Percentiles rank a stretch among this genome's conserved stretches.
Conservation (phyloP, 441 rosid genomes). For the Jatropha podagrica region DNA sequence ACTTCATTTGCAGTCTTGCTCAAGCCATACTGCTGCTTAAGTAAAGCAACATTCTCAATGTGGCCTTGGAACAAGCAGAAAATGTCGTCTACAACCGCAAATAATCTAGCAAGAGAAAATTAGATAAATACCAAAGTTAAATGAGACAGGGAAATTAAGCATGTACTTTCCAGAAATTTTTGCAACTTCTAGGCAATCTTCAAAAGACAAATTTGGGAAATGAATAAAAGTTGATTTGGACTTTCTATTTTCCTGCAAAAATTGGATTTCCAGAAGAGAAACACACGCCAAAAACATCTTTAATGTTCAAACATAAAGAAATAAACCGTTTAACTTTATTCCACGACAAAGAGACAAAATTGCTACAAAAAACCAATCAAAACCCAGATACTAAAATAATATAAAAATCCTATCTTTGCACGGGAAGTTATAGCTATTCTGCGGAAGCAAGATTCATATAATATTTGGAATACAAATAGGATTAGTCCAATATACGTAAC, state of each 20-base stretch:
- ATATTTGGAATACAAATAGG: not conserved
- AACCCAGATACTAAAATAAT: not conserved
- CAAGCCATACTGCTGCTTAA: slow-evolving; percentile 93
- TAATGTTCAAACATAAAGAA: not conserved
- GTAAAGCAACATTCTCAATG: slow-evolving; percentile 74
- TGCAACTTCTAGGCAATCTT: not conserved
- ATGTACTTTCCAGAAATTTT: not conserved
- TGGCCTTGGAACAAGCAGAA: slow-evolving; percentile 98
- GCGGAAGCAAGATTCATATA: not conserved
- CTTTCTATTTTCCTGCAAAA: not conserved
- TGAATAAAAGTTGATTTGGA: not conserved
- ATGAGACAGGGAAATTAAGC: not conserved
- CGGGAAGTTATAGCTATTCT: not conserved
- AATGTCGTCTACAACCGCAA: slow-evolving; percentile 89
- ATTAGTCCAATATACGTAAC: not conserved
- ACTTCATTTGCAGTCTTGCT: slow-evolving; percentile 88
- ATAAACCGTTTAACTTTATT: not conserved
- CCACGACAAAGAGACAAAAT: not conserved
- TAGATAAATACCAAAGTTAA: slow-evolving; percentile 8
- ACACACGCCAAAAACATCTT: not conserved
- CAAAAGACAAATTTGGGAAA: not conserved
- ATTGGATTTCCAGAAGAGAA: not conserved
- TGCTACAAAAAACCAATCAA: not conserved
- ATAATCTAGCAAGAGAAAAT: slow-evolving; percentile 47
- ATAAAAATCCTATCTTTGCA: not conserved